Evolutionary conservation across 257 asterid species (phyloP).

Genomic region (Plectranthus barbatus): DNA sequence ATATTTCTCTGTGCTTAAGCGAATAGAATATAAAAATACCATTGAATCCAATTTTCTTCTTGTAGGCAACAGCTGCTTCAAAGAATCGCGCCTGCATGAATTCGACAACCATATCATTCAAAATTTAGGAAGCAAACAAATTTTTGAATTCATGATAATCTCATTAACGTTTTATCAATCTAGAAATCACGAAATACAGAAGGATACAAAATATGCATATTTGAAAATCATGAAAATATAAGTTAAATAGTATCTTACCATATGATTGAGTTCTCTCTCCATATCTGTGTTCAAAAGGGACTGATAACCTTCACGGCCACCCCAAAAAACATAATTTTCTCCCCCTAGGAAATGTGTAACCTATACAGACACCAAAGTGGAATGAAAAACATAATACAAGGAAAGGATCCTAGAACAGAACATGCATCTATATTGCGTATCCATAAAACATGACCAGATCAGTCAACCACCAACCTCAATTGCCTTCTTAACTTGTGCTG

Average conservation of each 20-base stretch:
- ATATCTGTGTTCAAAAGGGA: conserved; percentile 90
- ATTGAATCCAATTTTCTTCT: conserved; percentile 96
- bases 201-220: neutral
- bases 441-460: neutral
- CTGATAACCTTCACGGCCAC: conserved; percentile 99
- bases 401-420: neutral
- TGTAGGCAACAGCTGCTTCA: conserved; percentile 85
- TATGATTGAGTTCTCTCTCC: conserved; percentile 89
- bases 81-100: conserved; percentile 74
- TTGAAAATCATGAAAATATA: neutral
- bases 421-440: neutral
- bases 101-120: neutral
- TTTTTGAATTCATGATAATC: too few species aligned
- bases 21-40: conserved; percentile 26
- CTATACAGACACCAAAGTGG: conserved; percentile 34
- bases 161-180: neutral
- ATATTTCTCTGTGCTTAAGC: neutral
- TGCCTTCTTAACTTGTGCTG: conserved; percentile 94
- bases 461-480: conserved; percentile 54
- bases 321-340: conserved; percentile 95
- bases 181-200: neutral
- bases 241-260: conserved; percentile 42
- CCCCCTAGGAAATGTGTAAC: conserved; percentile 98
- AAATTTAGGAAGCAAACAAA: neutral
- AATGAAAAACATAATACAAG: neutral